phyloP scores from a whole-genome alignment of 139 green algal genomes.

The Medakamo hakoo region DNA sequence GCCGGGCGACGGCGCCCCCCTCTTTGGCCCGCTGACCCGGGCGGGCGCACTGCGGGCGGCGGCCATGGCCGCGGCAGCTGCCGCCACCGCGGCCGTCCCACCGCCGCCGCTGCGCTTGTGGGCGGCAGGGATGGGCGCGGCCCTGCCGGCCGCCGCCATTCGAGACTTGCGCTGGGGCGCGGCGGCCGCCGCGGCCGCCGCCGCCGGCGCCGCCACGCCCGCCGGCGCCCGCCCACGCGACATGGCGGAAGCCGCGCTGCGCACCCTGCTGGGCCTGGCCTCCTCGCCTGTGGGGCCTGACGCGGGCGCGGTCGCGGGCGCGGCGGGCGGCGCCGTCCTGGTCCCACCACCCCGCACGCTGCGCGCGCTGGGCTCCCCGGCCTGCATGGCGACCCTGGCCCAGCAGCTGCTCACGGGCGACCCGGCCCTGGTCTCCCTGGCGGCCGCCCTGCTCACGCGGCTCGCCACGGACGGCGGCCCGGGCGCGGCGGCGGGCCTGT shows the following conservation, averaged over 20 bases:
- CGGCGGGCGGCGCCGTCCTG: constrained; percentile 27
- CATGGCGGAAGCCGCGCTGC: constrained; percentile 18
- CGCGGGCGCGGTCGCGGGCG: constrained; percentile 6
- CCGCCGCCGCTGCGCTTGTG: too few species aligned
- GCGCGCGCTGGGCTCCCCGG: constrained; percentile 31
- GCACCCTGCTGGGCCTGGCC: constrained; percentile 42
- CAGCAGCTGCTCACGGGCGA: constrained; percentile 66
- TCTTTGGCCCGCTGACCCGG: constrained; percentile 1
- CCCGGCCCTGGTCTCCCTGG: constrained; percentile 48
- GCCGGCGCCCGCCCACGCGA: constrained; percentile 9
- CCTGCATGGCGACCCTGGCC: constrained; percentile 40
- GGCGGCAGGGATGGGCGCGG: constrained; percentile 38
- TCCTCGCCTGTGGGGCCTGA: constrained; percentile 46
- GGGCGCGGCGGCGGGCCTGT: constrained; percentile 47
- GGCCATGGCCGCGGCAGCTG: neutral
- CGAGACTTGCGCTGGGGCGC: constrained; percentile 70
- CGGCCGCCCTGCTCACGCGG: constrained; percentile 37
- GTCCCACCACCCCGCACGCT: constrained; percentile 58
- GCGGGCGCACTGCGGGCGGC: neutral
- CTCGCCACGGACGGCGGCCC: constrained; percentile 10
- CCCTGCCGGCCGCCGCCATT: constrained; percentile 26
- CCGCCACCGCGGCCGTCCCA: too few species aligned
- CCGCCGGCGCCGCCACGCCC: constrained; percentile 1
- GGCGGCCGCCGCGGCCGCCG: constrained; percentile 3
- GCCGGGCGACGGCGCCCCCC: neutral